Base-by-base conservation (phyloP, 2,329 filamentous ascomycete species). In the Pseudohalonectria lignicola region DNA sequence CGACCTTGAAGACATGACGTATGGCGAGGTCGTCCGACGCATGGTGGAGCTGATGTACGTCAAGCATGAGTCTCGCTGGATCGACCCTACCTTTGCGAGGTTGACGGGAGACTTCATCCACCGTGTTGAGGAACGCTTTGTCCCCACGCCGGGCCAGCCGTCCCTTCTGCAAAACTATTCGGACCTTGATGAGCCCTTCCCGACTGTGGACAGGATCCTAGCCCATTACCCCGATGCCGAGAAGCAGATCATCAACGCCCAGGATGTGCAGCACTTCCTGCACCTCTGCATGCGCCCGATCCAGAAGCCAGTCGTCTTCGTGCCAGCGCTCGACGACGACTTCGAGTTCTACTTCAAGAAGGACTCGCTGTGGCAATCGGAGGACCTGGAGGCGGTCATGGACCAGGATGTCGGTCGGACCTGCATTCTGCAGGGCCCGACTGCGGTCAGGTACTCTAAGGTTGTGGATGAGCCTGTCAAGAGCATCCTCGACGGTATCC, bases 261-360 rank as follows among this genome's bases (percentile, higher is more conserved):
- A 98, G 60, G 92, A 98, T 64, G 87, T 94, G 9, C 92, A 98
- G 64, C 83, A 96, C 63, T 96, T 98, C 71, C 63, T 98, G 39
- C 71, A 94, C 25, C 79, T 98, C 31, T 96, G 88, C 71, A 81
- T 92, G 64, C 81, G 87, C 28, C 85, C 83, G 34, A 82, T 82
- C 30, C 92, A 98, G 69, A 98, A 98, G 73, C 92, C 92, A 3
- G 85, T 93, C 20, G 92, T 90, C 1, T 98, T 98, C 56, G 88
- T 98, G 21, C 92, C 92, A 5, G 72, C 83, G n/a, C 72, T 98
- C 17, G 92, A 98, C 52, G 87, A 94, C 45, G 94, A 90, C 57
- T 98, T 98, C 49, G 92, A 98, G 57, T 94, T 93, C 65, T 98
- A 86, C 69, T 98, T 98, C 81, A 98, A 98, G 79, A 98, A 98